Evolutionary conservation across 768 basidiomycete genomes (phyloP).

Genomic region (Lactarius akahatsu): DNA sequence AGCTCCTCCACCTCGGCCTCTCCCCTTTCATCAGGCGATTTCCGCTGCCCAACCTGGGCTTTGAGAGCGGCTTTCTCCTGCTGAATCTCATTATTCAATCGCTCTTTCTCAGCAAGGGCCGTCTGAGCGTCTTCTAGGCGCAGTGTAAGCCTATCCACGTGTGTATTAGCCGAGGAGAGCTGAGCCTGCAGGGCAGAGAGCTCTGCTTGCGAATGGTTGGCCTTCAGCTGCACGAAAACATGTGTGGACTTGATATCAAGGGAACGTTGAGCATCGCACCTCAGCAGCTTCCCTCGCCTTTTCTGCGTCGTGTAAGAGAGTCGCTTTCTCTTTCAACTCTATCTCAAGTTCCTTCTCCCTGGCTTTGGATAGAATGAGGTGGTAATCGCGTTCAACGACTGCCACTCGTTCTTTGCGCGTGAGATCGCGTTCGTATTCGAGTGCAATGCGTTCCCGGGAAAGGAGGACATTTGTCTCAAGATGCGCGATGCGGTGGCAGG

Average conservation of each 20-base stretch:
- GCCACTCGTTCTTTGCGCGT: constrained; percentile 58
- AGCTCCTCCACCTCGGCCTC: constrained; percentile 55
- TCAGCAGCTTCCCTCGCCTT: constrained; percentile 32
- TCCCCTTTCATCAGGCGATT: constrained; percentile 62
- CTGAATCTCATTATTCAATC: constrained; percentile 56
- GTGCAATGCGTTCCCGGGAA: constrained; percentile 51
- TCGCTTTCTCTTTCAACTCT: constrained; percentile 48
- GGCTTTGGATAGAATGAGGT: constrained; percentile 65
- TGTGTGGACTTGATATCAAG: neutral
- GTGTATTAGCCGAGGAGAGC: constrained; percentile 46
- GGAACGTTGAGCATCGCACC: constrained; percentile 32
- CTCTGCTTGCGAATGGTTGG: constrained; percentile 47
- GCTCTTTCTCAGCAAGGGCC: constrained; percentile 53
- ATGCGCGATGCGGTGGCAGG: constrained; percentile 64
- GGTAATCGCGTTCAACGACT: constrained; percentile 61
- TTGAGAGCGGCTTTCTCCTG: constrained; percentile 54
- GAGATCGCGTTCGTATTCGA: constrained; percentile 54
- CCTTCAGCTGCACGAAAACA: constrained; percentile 38
- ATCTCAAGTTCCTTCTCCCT: constrained; percentile 60
- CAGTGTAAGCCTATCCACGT: constrained; percentile 56
- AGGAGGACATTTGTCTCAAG: constrained; percentile 53
- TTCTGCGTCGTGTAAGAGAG: constrained; percentile 34
- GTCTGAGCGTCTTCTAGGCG: constrained; percentile 58
- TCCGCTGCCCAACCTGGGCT: constrained; percentile 68
- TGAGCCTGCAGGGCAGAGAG: constrained; percentile 50